Evolutionary conservation across 352 stramenopile species (phyloP), one percentile per base, ranked within the genome.

Genomic region (Phytophthora pseudosyringae): DNA sequence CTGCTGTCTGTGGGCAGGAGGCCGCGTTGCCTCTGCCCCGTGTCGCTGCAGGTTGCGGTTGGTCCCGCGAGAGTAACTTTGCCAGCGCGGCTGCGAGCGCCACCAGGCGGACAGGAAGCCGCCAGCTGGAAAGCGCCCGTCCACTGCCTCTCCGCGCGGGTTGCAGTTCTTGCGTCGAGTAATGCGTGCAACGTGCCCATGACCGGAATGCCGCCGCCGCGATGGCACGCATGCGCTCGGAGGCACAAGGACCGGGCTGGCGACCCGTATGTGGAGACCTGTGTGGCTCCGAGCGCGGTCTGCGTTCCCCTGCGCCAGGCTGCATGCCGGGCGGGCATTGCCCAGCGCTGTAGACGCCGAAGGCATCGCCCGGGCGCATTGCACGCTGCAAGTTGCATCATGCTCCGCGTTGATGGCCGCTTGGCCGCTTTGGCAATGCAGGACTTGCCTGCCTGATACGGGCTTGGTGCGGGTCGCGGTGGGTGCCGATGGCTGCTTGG

Each of bases 81-180:
- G 18, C 25, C 39, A 49, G 51, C 18, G 26, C 41, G 33, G 13
- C 26, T 29, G 41, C 49, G 13, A 21, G 6, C 18, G 36, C 21
- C 53, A 51, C 35, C 47, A 57, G 53, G 47, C 39, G 60, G 52
- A 44, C 43, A 67, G 33, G 49, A 67, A 65, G 60, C 49, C 33
- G 44, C 55, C 67, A 71, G 67, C 54, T 75, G 67, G 39, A 41
- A 33, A 28, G 16, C 18, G 43, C n/a, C 49, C 39, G 44, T 73
- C 59, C 65, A 65, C 51, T 54, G 58, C 26, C 60, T 74, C 46
- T 64, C 44, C 26, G 25, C 13, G 28, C 39, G 31, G 45, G 46
- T 50, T 54, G 61, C 53, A 48, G 5, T 28, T 54, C 55, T 47
- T n/a, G 59, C 26, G 35, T 60, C 40, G 50, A 58, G 64, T 62